These are phyloP conservation scores for Lentinula aciculospora DNA, from an alignment of 768 basidiomycete species.

Conservation along the genomic window DNA sequence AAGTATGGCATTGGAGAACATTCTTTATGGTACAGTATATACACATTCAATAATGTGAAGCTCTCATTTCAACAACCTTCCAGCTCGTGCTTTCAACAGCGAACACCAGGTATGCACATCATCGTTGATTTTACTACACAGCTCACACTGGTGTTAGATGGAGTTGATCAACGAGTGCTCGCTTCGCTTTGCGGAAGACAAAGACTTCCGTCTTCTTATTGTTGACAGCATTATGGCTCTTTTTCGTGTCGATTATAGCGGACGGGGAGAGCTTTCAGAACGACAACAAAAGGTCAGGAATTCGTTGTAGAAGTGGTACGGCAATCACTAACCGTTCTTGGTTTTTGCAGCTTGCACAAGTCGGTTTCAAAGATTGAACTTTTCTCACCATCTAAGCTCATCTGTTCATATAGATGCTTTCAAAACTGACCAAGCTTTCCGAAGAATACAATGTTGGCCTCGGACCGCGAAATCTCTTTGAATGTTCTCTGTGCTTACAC, in stretches of 20 bases:
- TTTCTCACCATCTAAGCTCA: background rate
- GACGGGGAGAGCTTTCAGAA: constrained; percentile 90
- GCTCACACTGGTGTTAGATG: constrained; percentile 46
- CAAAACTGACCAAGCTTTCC: constrained; percentile 83
- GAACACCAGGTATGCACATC: constrained; percentile 72
- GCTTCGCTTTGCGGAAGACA: constrained; percentile 84
- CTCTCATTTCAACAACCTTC: constrained; percentile 6
- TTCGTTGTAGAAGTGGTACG: background rate
- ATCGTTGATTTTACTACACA: constrained; percentile 1
- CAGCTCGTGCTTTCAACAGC: constrained; percentile 87
- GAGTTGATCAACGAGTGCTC: constrained; percentile 89
- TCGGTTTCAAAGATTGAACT: constrained; percentile 18
- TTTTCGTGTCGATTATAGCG: constrained; percentile 91
- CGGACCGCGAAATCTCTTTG: constrained; percentile 3
- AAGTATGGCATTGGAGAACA: constrained; percentile 81
- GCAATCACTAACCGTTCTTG: background rate
- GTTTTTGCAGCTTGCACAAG: constrained; percentile 70
- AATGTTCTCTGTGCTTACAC: constrained; percentile 11
- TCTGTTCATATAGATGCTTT: constrained; percentile 61
- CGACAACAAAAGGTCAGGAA: constrained; percentile 76
- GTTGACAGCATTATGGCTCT: constrained; percentile 97
- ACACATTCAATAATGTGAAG: background rate
- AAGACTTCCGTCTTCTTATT: constrained; percentile 76
- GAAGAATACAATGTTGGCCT: constrained; percentile 81
- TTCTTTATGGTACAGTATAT: constrained; percentile 65